Evolutionary conservation across 2,329 filamentous ascomycete genomes (phyloP).

Genomic region (Colletotrichum paranaense): DNA sequence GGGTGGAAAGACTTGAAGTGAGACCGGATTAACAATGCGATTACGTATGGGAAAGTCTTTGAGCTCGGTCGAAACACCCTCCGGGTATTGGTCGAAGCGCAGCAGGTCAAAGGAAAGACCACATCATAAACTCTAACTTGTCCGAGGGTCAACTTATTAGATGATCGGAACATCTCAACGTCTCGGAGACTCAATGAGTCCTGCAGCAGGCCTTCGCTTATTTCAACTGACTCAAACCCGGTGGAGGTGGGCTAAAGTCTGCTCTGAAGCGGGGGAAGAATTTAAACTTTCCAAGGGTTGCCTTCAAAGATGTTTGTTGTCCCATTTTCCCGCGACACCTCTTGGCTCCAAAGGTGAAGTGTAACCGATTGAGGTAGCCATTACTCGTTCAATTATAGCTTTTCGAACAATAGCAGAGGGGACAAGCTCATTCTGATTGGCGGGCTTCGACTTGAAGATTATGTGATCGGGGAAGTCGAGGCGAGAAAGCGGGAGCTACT

Average conservation of each 20-base stretch:
- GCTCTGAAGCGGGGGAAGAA: not conserved
- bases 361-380: not conserved
- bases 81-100: not conserved
- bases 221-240: not conserved
- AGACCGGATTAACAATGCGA: not conserved
- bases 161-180: not conserved
- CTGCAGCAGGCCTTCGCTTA: not conserved
- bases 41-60: not conserved
- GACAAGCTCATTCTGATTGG: not conserved
- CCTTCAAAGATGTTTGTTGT: not conserved
- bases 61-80: not conserved
- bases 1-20: not conserved
- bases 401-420: not conserved
- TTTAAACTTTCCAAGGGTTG: not conserved
- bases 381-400: not conserved
- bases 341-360: not conserved
- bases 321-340: not conserved
- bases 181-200: not conserved
- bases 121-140: not conserved
- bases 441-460: not conserved
- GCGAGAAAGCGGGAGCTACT: not conserved
- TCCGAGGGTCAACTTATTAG: not conserved
- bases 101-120: not conserved
- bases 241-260: not conserved
- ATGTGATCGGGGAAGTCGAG: not conserved